A percentile compares a stretch with the other conserved stretches of the same genome.
Conservation (phyloP, 2,329 filamentous ascomycete genomes). For the Sporothrix globosa region DNA sequence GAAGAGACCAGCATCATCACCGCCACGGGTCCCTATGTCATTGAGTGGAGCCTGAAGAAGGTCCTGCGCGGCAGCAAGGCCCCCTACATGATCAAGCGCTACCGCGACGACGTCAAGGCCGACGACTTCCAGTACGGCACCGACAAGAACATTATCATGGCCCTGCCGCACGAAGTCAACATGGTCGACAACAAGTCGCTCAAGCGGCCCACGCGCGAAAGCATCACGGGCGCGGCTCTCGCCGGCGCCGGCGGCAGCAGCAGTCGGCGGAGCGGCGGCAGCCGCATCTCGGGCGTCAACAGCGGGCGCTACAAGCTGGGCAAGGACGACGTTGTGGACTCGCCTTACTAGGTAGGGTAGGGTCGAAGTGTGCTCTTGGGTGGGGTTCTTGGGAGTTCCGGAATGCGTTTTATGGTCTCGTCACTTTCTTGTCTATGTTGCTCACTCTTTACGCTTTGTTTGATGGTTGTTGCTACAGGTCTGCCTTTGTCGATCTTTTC, state of each 20-base stretch:
- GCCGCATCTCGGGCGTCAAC: slow-evolving; percentile 56
- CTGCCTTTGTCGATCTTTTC: neutral
- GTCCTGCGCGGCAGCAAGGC: slow-evolving; percentile 78
- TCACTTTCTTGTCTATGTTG: neutral
- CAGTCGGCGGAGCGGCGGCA: slow-evolving; percentile 52
- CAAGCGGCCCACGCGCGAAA: slow-evolving; percentile 87
- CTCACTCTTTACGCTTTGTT: neutral
- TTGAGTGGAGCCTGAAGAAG: slow-evolving; percentile 96
- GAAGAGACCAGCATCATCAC: slow-evolving; percentile 95
- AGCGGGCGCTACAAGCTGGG: slow-evolving; percentile 73
- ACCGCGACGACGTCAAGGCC: slow-evolving; percentile 91
- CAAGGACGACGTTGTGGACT: slow-evolving; percentile 81
- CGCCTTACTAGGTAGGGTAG: slow-evolving; percentile 53
- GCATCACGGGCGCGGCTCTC: slow-evolving; percentile 67
- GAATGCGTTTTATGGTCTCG: neutral
- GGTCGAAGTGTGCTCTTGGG: too few species aligned
- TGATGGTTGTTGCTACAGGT: neutral
- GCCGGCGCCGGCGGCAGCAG: slow-evolving; percentile 38
- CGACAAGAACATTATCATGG: slow-evolving; percentile 98
- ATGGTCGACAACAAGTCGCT: slow-evolving; percentile 90
- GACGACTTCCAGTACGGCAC: slow-evolving; percentile 98
- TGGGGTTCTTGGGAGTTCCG: slow-evolving; percentile 11
- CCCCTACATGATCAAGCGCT: slow-evolving; percentile 95
- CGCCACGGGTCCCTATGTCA: slow-evolving; percentile 92
- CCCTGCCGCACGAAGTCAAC: slow-evolving; percentile 94